These are phyloP conservation scores for Penicillium desertorum DNA, from an alignment of 495 filamentous ascomycete genomes.

Conservation along the genomic window DNA sequence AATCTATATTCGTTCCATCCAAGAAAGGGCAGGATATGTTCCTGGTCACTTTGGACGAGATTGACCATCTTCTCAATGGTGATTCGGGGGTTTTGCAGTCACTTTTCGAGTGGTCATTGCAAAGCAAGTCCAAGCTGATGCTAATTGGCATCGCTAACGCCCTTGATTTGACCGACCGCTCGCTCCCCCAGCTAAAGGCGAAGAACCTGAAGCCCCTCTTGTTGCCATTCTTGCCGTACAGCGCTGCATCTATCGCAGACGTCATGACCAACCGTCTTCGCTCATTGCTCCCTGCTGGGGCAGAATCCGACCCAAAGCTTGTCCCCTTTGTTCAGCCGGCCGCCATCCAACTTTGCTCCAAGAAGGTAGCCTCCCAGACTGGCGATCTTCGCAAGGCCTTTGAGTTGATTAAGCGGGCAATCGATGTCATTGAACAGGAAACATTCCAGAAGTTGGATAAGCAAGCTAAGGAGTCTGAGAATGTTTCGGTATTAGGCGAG, in stretches of 20 bases:
- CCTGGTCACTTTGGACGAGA: conserved; percentile 86
- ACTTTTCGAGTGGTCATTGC: conserved; percentile 90
- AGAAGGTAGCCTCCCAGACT: conserved; percentile 89
- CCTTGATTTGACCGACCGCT: conserved; percentile 90
- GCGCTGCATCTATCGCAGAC: conserved; percentile 79
- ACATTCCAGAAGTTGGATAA: conserved; percentile 52
- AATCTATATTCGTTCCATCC: conserved; percentile 62
- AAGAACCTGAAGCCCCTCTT: conserved; percentile 86
- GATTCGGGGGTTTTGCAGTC: conserved; percentile 85
- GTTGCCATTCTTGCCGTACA: conserved; percentile 91
- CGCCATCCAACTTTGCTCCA: conserved; percentile 87
- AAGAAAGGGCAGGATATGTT: conserved; percentile 57
- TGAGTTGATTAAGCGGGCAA: conserved; percentile 83
- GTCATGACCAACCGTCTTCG: conserved; percentile 83
- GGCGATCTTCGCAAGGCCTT: conserved; percentile 95
- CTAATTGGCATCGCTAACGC: conserved; percentile 96
- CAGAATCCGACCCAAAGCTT: conserved; percentile 53
- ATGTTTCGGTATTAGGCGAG: conserved; percentile 60
- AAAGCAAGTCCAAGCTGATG: conserved; percentile 70
- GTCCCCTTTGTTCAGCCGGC: conserved; percentile 90
- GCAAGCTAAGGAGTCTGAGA: conserved; percentile 35
- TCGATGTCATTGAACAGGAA: conserved; percentile 87
- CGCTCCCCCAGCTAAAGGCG: conserved; percentile 89
- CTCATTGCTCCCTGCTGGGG: conserved; percentile 58
- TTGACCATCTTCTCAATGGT: conserved; percentile 85